Conservation (phyloP, 108 stramenopile genomes). For the Conticribra guillardii region DNA sequence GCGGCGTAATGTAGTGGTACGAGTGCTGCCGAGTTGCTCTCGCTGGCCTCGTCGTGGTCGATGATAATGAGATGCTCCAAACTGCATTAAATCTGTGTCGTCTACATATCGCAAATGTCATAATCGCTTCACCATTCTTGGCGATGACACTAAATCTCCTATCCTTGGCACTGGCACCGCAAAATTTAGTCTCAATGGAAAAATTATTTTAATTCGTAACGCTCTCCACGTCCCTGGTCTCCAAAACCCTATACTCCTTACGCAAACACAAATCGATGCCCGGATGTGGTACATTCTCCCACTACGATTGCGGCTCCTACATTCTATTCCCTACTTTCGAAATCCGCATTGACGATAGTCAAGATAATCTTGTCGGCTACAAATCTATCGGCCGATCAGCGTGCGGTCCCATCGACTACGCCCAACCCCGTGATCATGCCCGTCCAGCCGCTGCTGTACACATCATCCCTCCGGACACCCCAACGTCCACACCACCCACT, state of each 20-base stretch:
- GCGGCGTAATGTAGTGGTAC: background rate
- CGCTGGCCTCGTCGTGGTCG: no score
- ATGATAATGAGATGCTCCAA: no score
- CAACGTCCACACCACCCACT: background rate
- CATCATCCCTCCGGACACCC: background rate
- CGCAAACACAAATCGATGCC: background rate
- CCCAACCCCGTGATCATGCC: background rate
- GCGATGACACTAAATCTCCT: background rate
- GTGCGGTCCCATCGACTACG: background rate
- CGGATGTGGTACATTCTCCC: background rate
- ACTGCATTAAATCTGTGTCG: conserved; percentile 1
- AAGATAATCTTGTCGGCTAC: conserved; percentile 7
- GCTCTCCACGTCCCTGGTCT: conserved; percentile 14
- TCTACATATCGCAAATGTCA: background rate
- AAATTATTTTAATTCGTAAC: conserved; percentile 5
- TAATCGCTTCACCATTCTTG: background rate
- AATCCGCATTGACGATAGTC: background rate
- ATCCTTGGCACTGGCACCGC: conserved; percentile 6
- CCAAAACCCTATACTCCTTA: conserved; percentile 9
- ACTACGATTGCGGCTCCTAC: background rate
- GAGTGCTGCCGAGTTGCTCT: conserved; percentile 5
- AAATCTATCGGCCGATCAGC: background rate
- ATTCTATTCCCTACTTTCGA: conserved; percentile 6
- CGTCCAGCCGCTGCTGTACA: background rate
- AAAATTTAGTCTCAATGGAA: conserved; percentile 12